Percentiles rank a stretch among this genome's conserved stretches.
These are phyloP conservation scores for Xylaria polymorpha DNA, from an alignment of 2,329 filamentous ascomycete species.

Conservation along the genomic window DNA sequence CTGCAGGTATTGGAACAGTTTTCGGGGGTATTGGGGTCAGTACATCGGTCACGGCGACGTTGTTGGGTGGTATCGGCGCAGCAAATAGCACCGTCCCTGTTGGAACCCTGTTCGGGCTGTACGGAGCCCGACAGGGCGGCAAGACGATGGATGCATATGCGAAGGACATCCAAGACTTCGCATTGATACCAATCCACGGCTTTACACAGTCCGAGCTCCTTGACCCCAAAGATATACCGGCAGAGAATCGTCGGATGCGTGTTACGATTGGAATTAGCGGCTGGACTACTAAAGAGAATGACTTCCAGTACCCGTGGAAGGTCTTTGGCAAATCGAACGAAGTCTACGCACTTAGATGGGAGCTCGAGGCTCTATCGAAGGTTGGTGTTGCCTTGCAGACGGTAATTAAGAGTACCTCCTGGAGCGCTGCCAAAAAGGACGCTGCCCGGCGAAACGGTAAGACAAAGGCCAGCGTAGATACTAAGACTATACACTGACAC, in stretches of 20 bases:
- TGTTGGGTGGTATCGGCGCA: slow-evolving; percentile 83
- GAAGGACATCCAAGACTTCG: slow-evolving; percentile 88
- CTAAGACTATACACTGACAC: slow-evolving; percentile 36
- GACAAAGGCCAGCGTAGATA: slow-evolving; percentile 38
- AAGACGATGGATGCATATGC: slow-evolving; percentile 91
- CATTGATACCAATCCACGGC: slow-evolving; percentile 78
- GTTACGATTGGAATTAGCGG: slow-evolving; percentile 87
- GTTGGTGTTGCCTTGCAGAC: slow-evolving; percentile 82
- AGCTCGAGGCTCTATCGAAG: slow-evolving; percentile 79
- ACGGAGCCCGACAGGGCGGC: slow-evolving; percentile 82
- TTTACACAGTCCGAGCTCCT: slow-evolving; percentile 55
- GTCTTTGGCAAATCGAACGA: slow-evolving; percentile 79
- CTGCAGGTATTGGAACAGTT: slow-evolving; percentile 81
- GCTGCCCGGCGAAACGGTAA: slow-evolving; percentile 61
- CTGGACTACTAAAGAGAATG: slow-evolving; percentile 78
- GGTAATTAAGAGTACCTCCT: slow-evolving; percentile 83
- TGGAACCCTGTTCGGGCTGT: slow-evolving; percentile 91
- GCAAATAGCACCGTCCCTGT: slow-evolving; percentile 83
- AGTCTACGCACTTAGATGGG: slow-evolving; percentile 86
- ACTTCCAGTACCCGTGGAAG: slow-evolving; percentile 82
- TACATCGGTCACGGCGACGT: slow-evolving; percentile 77
- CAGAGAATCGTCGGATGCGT: slow-evolving; percentile 75
- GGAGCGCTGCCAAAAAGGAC: slow-evolving; percentile 72
- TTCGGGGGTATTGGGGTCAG: slow-evolving; percentile 82
- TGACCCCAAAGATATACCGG: slow-evolving; percentile 62